phyloP scores from a whole-genome alignment of 2,329 filamentous ascomycete genomes.

The Hymenoscyphus fructigenus region DNA sequence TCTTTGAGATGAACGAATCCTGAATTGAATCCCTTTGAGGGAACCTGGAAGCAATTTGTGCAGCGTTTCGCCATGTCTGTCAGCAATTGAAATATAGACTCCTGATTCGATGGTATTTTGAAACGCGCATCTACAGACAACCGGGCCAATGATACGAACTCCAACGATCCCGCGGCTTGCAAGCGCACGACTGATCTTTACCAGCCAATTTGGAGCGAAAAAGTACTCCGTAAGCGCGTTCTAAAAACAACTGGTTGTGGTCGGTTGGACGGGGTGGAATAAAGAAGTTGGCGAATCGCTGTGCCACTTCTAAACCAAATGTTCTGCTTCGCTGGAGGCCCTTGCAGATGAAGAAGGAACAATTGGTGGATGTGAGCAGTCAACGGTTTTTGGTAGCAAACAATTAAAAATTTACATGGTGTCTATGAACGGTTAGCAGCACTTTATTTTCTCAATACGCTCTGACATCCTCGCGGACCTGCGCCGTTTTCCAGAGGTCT shows the following conservation, averaged over 20 bases:
- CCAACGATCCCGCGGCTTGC: not conserved
- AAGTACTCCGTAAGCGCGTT: not conserved
- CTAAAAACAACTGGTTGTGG: conserved; percentile 1
- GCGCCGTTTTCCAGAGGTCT: not conserved
- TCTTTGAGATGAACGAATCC: conserved; percentile 1
- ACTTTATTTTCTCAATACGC: not conserved
- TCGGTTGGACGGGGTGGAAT: not conserved
- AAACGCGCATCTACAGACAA: not conserved
- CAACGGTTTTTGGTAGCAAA: not conserved
- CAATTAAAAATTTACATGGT: not conserved
- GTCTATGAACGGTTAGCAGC: conserved; percentile 1
- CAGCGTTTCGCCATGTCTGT: conserved; percentile 9
- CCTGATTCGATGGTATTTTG: conserved; percentile 15
- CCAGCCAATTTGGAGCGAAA: not conserved
- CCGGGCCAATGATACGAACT: conserved; percentile 1
- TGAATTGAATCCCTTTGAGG: conserved; percentile 6
- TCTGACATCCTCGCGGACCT: not conserved
- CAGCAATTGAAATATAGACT: not conserved
- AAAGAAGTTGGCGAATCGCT: not conserved
- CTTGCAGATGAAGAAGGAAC: not conserved
- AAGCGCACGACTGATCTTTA: not conserved
- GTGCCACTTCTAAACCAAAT: not conserved
- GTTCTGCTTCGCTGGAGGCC: not conserved
- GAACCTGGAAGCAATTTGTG: not conserved
- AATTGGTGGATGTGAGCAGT: not conserved